Evolutionary conservation across 768 basidiomycete species (phyloP).

Genomic region (Termitomyces titanicus): DNA sequence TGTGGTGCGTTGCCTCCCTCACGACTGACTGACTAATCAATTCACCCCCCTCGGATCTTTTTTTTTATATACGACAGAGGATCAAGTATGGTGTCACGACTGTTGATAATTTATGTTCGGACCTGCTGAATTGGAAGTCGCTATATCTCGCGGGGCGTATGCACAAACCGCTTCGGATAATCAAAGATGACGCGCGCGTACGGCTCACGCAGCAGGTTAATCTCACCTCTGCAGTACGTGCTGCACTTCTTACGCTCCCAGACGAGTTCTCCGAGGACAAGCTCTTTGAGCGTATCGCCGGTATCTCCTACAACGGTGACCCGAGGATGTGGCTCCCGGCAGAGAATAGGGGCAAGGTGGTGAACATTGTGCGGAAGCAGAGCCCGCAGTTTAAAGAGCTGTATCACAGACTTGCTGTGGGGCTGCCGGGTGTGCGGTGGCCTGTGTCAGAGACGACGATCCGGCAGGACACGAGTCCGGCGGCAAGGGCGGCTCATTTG

Average conservation of each 20-base stretch:
- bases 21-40: conserved; percentile 1
- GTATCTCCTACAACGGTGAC: conserved; percentile 85
- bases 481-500: conserved; percentile 69
- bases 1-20: conserved; percentile 53
- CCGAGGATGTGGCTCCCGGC: conserved; percentile 92
- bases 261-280: conserved; percentile 75
- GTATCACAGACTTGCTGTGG: conserved; percentile 76
- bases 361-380: conserved; percentile 87
- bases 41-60: neutral
- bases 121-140: conserved; percentile 89
- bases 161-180: conserved; percentile 95
- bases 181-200: conserved; percentile 90
- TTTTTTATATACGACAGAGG: conserved; percentile 51
- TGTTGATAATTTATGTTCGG: conserved; percentile 82
- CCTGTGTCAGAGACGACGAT: conserved; percentile 42
- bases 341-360: conserved; percentile 93
- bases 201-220: conserved; percentile 93
- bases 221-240: conserved; percentile 83
- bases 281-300: conserved; percentile 83
- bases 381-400: conserved; percentile 80
- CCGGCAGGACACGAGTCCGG: conserved; percentile 71
- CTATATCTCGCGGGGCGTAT: conserved; percentile 94
- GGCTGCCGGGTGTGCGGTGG: conserved; percentile 82
- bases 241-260: conserved; percentile 86
- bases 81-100: conserved; percentile 98